These are phyloP conservation scores for Pyricularia grisea DNA, from an alignment of 2,329 filamentous ascomycete genomes.

Conservation along the genomic window DNA sequence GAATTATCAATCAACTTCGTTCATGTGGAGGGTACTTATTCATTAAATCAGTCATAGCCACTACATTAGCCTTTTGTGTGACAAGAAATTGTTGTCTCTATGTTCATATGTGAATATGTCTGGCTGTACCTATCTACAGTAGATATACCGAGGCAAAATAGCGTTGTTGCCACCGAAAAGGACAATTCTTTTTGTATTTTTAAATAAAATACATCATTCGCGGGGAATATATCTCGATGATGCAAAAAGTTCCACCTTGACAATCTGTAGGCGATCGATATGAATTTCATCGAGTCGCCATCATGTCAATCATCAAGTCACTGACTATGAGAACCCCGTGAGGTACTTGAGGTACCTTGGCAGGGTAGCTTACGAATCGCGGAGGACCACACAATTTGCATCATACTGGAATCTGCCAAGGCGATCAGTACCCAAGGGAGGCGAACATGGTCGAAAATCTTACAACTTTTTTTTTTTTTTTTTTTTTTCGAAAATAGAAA, in stretches of 20 bases:
- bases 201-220: no score
- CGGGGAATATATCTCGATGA: no score
- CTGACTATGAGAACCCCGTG: no score
- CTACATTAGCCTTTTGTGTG: not conserved
- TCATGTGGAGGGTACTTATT: not conserved
- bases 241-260: no score
- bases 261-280: no score
- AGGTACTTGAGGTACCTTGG: not conserved
- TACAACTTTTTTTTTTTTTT: not conserved
- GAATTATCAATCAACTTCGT: not conserved
- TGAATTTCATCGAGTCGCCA: no score
- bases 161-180: no score
- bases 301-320: no score
- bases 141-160: not conserved
- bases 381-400: not conserved
- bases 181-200: no score
- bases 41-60: not conserved
- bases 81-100: not conserved
- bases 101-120: not conserved
- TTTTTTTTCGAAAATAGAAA: no score
- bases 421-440: not conserved
- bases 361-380: not conserved
- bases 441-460: not conserved
- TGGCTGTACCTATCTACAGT: no score
- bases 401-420: not conserved